Evolutionary conservation across 345 rosid species (phyloP).

Genomic region (Theobroma cacao): DNA sequence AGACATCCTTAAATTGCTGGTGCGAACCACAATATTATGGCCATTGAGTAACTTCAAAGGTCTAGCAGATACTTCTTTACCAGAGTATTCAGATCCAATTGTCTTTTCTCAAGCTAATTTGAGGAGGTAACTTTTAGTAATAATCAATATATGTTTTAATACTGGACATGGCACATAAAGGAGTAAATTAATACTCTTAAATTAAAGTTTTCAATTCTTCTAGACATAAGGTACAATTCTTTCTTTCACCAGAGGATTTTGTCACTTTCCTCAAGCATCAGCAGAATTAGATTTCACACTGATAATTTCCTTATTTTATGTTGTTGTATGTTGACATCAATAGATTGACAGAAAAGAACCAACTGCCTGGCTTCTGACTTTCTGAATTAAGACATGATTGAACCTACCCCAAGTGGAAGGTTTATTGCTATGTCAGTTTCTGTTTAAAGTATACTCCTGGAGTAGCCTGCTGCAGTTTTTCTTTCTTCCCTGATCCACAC

Average conservation of each 20-base stretch:
- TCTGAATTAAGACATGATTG: background rate
- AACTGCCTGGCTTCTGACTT: background rate
- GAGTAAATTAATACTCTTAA: background rate
- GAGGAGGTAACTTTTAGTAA: background rate
- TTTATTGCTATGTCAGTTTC: background rate
- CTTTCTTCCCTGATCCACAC: background rate
- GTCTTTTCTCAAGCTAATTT: background rate
- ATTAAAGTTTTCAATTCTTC: background rate
- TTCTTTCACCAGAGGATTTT: background rate
- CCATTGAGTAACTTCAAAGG: background rate
- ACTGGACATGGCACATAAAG: background rate
- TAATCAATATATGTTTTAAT: background rate
- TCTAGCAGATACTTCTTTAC: background rate
- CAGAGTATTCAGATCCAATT: background rate
- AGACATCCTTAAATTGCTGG: background rate
- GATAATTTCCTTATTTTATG: background rate
- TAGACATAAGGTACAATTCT: background rate
- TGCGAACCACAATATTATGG: background rate
- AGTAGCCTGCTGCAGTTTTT: background rate
- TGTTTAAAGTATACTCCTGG: background rate
- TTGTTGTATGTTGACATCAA: background rate
- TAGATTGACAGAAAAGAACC: background rate
- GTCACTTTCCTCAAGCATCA: background rate
- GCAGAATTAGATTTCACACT: background rate
- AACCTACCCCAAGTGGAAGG: background rate